Base-by-base conservation (phyloP, 106 monocot genomes). In the Iris macrosiphon region DNA sequence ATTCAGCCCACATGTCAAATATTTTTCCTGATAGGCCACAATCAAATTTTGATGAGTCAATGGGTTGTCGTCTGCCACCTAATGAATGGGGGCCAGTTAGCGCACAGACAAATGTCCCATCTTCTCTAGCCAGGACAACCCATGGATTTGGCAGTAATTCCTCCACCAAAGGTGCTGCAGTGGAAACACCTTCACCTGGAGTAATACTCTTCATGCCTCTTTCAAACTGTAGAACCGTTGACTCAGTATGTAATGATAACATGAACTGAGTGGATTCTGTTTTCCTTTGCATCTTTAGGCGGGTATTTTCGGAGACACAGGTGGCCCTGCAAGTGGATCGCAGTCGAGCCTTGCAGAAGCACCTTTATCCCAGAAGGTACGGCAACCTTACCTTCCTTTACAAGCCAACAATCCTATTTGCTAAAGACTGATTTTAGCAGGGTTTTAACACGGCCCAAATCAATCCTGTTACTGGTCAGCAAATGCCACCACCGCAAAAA, bases 401-500 rank as follows among this genome's bases (percentile, higher is more conserved):
- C n/a, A n/a, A n/a, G n/a, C 19, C 6, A 17, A 31, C 32, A 1
- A 12, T n/a, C 35, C 20, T 45, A 26, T 49, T 16, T 26, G 26
- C 24, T 33, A 6, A 43, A 86, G 82, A 73, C 57, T n/a, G n/a
- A n/a, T 31, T 70, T 75, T 38, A 73, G 72, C 60, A n/a, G n/a
- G n/a, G n/a, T n/a, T 60, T 66, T 40, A 51, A 75, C 7, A 45
- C 71, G 57, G 51, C 49, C 33, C 79, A 86, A 72, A 21, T 58
- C 6, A 55, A 61, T 31, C 40, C 72, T 31, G 27, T 62, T 32
- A 50, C 52, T 49, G 77, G 83, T 15, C 89, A 79, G 59, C 83
- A 79, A 61, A 67, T 65, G 53, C 69, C 71, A 16, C 37, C 85
- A 27, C 34, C 87, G 37, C 79, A 87, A 33, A 92, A 87, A 48